These are phyloP conservation scores for Straminergon stramineum DNA, from an alignment of 225 moss, liverwort and hornwort genomes.

Conservation along the genomic window DNA sequence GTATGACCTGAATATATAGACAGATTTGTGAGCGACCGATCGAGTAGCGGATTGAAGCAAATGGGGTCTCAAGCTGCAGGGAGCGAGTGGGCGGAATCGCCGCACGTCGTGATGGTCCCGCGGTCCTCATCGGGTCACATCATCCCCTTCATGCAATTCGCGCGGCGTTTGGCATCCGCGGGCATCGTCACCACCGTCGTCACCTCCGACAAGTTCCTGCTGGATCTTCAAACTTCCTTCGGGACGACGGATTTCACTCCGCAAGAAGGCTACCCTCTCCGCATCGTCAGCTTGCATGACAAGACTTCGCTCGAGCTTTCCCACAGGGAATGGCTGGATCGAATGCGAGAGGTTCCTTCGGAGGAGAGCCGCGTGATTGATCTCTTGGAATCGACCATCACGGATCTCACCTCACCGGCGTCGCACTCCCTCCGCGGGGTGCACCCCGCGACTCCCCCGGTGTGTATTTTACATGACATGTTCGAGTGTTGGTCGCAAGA, in stretches of 20 bases:
- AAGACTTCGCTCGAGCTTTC: neutral
- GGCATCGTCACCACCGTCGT: neutral
- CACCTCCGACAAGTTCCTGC: neutral
- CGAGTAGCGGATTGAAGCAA: neutral
- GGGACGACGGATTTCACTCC: neutral
- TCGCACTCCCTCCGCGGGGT: neutral
- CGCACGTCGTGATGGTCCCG: neutral
- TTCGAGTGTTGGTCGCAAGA: neutral
- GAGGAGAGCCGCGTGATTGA: neutral
- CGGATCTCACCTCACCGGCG: neutral
- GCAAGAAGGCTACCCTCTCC: neutral
- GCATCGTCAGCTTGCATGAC: neutral
- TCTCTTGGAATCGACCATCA: neutral
- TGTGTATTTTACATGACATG: neutral
- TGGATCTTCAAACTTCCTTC: neutral
- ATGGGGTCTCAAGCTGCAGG: neutral
- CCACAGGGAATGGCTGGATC: neutral
- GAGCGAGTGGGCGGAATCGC: neutral
- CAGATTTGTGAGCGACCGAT: neutral
- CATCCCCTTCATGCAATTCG: neutral
- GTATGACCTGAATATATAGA: too few relatives aligned
- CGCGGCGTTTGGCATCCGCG: neutral
- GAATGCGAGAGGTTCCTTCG: neutral
- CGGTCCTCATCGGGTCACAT: neutral
- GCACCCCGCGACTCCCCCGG: neutral